Base-by-base conservation (phyloP, 345 rosid genomes). In the Gossypium australe region DNA sequence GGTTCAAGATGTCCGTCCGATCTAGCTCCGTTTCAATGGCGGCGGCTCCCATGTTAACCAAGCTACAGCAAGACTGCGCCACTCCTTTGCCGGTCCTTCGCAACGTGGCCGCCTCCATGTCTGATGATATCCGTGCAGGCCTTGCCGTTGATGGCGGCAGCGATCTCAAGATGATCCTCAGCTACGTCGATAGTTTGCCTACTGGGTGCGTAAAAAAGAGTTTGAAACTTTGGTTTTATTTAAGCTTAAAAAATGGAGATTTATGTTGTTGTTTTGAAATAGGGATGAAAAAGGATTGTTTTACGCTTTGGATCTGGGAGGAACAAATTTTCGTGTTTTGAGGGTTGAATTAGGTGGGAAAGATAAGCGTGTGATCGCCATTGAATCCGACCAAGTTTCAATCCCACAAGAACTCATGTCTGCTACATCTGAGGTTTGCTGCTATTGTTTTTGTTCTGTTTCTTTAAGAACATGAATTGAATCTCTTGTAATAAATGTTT, bases 291-390 rank as follows among this genome's bases (percentile, higher is more conserved):
- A 85, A 67, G 96, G 97, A 3, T 81, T 90, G 90, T 92, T 89
- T 80, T 94, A 90, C 84, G 98, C 92, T 10, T 79, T 94, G 86
- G 98, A 94, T 84, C 92, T 94, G 20, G 98, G 98, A 0, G 98
- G 97, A 68, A 92, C 98, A 0, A 92, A 94, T 69, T 92, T 92
- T 17, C 85, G 97, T 59, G 93, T 88, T 58, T 76, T 87, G 79
- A 88, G 97, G 12, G 94, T 92, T 72, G 88, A 90, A 70, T 76
- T 94, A 55, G 97, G 94, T 43, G 97, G 97, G 11, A 86, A 81
- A 65, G 84, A 88, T 67, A 79, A 87, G 75, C 86, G 89, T 18
- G 88, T 89, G 9, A 2, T 87, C n/a, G 90, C 85, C 68, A 71
- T 87, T 18, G 92, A 94, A 80, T 90, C 84, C 52, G 94, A 90